Percentiles rank a stretch among this genome's conserved stretches.
Evolutionary conservation across 1,139 yeast genomes (phyloP).

Genomic region (Hanseniaspora gamundiae): DNA sequence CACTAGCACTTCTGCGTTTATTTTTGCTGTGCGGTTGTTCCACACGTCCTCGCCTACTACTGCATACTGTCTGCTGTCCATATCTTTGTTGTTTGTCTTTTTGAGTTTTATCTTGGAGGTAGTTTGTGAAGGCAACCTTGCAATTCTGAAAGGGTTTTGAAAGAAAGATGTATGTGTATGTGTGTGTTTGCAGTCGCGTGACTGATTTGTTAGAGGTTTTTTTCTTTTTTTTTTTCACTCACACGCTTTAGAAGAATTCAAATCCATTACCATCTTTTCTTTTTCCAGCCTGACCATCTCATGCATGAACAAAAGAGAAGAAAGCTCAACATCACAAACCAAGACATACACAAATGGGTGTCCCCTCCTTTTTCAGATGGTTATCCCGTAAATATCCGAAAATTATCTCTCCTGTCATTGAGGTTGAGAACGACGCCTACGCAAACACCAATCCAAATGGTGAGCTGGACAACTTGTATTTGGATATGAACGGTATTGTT

Average conservation of each 20-base stretch:
- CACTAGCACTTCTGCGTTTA: constrained; percentile 85
- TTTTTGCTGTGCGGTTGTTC: constrained; percentile 81
- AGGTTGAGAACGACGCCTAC: constrained; percentile 67
- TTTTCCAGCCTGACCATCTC: too few species aligned
- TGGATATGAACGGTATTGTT: constrained; percentile 96
- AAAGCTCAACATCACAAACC: too few species aligned
- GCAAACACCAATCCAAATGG: constrained; percentile 86
- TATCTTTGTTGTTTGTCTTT: constrained; percentile 37
- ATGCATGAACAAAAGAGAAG: too few species aligned
- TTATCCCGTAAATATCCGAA: constrained; percentile 86
- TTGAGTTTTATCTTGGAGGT: too few species aligned
- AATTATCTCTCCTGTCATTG: constrained; percentile 81
- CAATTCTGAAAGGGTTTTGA: too few species aligned
- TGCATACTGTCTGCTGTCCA: constrained; percentile 19
- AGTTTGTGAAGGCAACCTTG: too few species aligned
- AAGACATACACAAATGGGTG: constrained; percentile 51
- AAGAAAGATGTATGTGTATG: neutral
- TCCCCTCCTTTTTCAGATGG: constrained; percentile 97
- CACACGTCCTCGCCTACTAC: constrained; percentile 80
- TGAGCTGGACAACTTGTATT: constrained; percentile 77
- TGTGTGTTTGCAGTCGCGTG: neutral
- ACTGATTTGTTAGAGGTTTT: too few species aligned
- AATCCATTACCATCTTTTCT: too few species aligned
- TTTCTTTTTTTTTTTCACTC: too few species aligned
- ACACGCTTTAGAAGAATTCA: too few species aligned